A percentile compares a stretch with the other conserved stretches of the same genome.
Conservation (phyloP, 139 green algal species). For the Chlorella vulgaris region DNA sequence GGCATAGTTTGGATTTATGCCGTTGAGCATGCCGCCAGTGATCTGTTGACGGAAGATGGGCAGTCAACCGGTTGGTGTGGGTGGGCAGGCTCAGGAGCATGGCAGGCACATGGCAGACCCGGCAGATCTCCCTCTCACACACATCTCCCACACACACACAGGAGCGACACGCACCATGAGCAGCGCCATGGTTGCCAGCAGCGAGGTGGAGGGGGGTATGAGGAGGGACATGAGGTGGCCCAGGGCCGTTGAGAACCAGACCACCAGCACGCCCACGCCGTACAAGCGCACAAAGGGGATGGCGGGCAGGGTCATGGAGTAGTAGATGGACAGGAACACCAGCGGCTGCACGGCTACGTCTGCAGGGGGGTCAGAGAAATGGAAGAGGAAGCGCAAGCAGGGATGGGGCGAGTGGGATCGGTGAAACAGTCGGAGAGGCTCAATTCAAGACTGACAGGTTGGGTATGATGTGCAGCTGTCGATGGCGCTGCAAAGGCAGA, state of each 20-base stretch:
- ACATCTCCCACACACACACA: no score
- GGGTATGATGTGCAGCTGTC: no score
- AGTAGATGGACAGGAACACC: slow-evolving; percentile 63
- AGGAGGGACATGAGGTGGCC: slow-evolving; percentile 37
- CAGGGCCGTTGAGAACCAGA: slow-evolving; percentile 43
- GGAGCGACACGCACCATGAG: slow-evolving; percentile 37
- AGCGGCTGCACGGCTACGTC: slow-evolving; percentile 50
- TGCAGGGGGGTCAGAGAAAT: not conserved
- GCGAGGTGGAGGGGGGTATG: slow-evolving; percentile 43
- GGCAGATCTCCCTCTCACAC: no score
- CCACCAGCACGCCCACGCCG: slow-evolving; percentile 48
- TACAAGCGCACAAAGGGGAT: slow-evolving; percentile 52
- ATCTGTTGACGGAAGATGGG: no score
- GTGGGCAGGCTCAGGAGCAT: not conserved
- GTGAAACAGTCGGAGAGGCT: no score
- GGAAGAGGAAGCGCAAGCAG: not conserved
- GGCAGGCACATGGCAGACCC: no score
- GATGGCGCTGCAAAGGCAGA: no score
- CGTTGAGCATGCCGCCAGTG: slow-evolving; percentile 58
- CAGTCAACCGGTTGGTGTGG: not conserved
- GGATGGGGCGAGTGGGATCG: not conserved
- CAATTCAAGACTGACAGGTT: no score
- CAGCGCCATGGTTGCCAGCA: slow-evolving; percentile 52
- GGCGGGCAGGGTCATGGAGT: slow-evolving; percentile 54
- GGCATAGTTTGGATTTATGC: slow-evolving; percentile 50